Conservation (phyloP, 2,329 filamentous ascomycete species). For the Fusarium temperatum region DNA sequence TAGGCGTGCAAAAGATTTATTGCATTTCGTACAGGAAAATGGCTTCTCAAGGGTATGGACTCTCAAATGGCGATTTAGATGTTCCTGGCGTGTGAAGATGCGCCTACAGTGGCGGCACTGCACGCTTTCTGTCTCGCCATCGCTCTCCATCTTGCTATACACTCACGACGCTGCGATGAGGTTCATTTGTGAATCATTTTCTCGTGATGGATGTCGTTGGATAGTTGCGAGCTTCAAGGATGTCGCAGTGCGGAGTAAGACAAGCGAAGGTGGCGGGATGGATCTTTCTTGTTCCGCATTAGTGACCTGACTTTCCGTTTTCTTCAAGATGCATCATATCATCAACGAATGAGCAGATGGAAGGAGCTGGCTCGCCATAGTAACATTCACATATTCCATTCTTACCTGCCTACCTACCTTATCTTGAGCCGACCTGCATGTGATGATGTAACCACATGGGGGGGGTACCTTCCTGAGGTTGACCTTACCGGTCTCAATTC, state of each 20-base stretch:
- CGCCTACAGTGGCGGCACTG: not conserved
- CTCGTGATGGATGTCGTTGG: not conserved
- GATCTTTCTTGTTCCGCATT: slow-evolving; percentile 5
- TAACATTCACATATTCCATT: not conserved
- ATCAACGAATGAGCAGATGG: not conserved
- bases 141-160: not conserved
- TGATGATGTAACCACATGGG: not conserved
- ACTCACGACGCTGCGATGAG: not conserved
- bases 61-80: slow-evolving; percentile 26
- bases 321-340: not conserved
- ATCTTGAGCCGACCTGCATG: not conserved
- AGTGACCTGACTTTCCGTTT: not conserved
- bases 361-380: not conserved
- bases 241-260: not conserved
- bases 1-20: slow-evolving; percentile 24
- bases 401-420: not conserved
- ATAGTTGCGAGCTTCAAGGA: not conserved
- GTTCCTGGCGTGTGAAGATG: slow-evolving; percentile 22
- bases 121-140: not conserved
- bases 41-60: slow-evolving; percentile 30
- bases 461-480: not conserved
- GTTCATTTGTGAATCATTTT: not conserved
- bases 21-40: slow-evolving; percentile 15
- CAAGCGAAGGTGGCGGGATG: not conserved
- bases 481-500: not conserved